Evolutionary conservation across 495 filamentous ascomycete species (phyloP).

Genomic region (Hypoxylon perforatum): DNA sequence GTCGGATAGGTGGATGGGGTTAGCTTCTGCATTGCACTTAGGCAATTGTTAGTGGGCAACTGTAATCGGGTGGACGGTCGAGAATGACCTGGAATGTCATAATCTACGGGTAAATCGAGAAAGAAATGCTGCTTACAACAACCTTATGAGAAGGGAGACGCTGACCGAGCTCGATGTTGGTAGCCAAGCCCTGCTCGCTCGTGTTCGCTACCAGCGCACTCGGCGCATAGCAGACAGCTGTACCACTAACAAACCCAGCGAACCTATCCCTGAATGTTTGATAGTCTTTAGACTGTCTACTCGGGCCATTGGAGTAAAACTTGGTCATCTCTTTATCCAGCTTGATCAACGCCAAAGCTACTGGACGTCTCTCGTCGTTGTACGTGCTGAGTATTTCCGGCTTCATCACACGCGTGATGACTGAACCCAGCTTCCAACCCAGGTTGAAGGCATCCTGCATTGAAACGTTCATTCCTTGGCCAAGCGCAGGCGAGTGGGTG

Average conservation of each 20-base stretch:
- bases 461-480: conserved; percentile 80
- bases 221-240: not conserved
- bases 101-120: no score
- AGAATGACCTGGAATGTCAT: no score
- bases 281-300: not conserved
- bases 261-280: not conserved
- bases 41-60: no score
- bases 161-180: not conserved
- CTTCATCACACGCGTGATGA: not conserved
- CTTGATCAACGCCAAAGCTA: not conserved
- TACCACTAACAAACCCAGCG: not conserved
- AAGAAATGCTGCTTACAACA: no score
- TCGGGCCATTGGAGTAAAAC: not conserved
- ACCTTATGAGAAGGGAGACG: not conserved
- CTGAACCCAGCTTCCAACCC: conserved; percentile 68
- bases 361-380: not conserved
- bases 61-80: no score
- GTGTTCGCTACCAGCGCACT: not conserved
- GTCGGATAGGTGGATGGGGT: no score
- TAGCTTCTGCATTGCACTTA: no score
- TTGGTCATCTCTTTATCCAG: not conserved
- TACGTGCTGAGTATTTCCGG: not conserved
- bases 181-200: not conserved
- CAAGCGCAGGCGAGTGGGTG: conserved; percentile 76
- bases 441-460: conserved; percentile 78